Evolutionary conservation across 768 basidiomycete species (phyloP), one percentile per base, ranked within the genome.

Genomic region (Lenzites betulinus): DNA sequence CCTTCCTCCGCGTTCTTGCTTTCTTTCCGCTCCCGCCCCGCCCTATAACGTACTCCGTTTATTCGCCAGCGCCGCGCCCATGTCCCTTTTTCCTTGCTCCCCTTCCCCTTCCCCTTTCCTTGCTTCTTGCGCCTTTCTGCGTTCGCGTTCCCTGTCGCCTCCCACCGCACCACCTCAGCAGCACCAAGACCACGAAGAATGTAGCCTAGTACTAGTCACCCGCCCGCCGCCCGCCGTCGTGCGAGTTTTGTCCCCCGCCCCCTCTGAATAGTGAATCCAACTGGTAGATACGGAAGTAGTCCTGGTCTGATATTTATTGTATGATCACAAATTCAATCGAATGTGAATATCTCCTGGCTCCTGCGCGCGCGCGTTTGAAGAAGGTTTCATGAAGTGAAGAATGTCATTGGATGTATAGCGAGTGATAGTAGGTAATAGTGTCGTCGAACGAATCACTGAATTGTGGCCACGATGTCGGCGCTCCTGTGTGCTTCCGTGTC

Each of bases 201-300:
- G 64, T 66, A 66, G 64, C 64, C 64, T 66, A 66, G 64, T 43
- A 62, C 51, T n/a, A n/a, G n/a, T n/a, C n/a, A n/a, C n/a, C n/a
- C 30, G 11, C 30, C 30, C 30, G 30, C 30, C 6, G 4, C 11
- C 30, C 30, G 4, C 30, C 30, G 30, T 33, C 30, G 6, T 11
- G 30, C n/a, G n/a, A n/a, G n/a, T 4, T 33, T 11, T 11, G 30
- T 33, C 11, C 30, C 30, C 30, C 30, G 30, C 30, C 6, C 30
- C 11, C 30, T n/a, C n/a, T n/a, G n/a, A n/a, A n/a, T n/a, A n/a
- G n/a, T n/a, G n/a, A n/a, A n/a, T n/a, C 30, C 11, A 33, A 52
- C 59, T 61, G 64, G 64, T 66, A 66, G 64, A 66, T 59, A 59
- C 61, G 64, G 64, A 65, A 47, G 51, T 50, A 39, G n/a, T 16